Percentiles rank a stretch among this genome's conserved stretches.
phyloP scores from a whole-genome alignment of 192 early-diverging fungal species.

The Gaertneriomyces sp. region DNA sequence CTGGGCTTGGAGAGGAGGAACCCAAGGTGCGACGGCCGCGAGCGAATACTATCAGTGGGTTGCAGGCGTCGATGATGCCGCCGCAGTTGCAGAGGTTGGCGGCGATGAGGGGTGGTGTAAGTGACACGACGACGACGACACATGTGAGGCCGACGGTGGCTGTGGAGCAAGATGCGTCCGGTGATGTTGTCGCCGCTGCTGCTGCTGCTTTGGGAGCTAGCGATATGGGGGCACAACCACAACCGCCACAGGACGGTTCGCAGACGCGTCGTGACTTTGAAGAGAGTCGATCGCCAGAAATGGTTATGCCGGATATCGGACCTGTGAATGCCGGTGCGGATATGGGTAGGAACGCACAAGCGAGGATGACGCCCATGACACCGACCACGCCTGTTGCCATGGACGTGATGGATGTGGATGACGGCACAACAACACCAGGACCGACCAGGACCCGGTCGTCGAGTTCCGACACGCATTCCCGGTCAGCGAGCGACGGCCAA shows the following conservation, averaged over 20 bases:
- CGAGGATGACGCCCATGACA: background rate
- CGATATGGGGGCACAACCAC: too few species aligned
- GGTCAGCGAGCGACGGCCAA: slow-evolving; percentile 19
- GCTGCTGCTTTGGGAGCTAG: too few species aligned
- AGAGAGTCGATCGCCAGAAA: background rate
- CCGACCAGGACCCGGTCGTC: background rate
- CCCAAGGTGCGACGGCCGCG: slow-evolving; percentile 34
- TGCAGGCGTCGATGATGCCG: slow-evolving; percentile 39
- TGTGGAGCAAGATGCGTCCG: too few species aligned
- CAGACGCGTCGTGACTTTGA: too few species aligned
- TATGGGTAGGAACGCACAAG: background rate
- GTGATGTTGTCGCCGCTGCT: too few species aligned
- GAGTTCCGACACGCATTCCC: slow-evolving; percentile 2
- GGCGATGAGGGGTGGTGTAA: slow-evolving; percentile 14
- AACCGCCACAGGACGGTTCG: too few species aligned
- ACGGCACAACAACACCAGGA: background rate
- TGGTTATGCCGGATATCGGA: background rate
- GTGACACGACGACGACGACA: too few species aligned
- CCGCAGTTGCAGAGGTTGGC: slow-evolving; percentile 51
- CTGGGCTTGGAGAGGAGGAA: background rate
- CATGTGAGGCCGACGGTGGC: too few species aligned
- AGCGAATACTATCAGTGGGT: slow-evolving; percentile 49
- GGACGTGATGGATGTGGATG: background rate
- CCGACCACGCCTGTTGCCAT: background rate
- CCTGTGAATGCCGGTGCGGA: background rate